Conservation (phyloP, 306 rosid genomes). For the Prunus mongolica region DNA sequence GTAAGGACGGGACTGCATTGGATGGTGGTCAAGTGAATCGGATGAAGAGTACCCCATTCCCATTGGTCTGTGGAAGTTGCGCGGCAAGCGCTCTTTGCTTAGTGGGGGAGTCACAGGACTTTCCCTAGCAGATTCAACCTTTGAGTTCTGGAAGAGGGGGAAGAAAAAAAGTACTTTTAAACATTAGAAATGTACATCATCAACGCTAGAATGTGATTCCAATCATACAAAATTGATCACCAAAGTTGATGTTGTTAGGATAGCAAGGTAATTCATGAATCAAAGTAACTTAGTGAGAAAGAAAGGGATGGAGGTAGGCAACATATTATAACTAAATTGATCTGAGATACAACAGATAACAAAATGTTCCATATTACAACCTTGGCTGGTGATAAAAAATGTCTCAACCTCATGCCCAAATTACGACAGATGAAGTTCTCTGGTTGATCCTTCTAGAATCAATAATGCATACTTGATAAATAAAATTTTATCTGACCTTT, state of each 20-base stretch:
- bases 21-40: conserved; percentile 70
- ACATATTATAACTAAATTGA: background rate
- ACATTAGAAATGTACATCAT: conserved; percentile 1
- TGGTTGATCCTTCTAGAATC: background rate
- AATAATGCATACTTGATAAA: conserved; percentile 1
- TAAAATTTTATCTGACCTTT: conserved; percentile 1
- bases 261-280: background rate
- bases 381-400: background rate
- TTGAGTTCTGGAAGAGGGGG: conserved; percentile 57
- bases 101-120: conserved; percentile 89
- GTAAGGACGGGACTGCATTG: conserved; percentile 47
- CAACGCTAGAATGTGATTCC: conserved; percentile 6
- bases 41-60: conserved; percentile 86
- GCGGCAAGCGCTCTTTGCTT: conserved; percentile 58
- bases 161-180: background rate
- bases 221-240: background rate
- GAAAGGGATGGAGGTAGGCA: background rate
- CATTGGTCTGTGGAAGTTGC: conserved; percentile 44
- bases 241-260: background rate
- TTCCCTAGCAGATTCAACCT: conserved; percentile 73
- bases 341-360: background rate
- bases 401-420: background rate
- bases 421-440: background rate
- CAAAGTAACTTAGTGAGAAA: background rate
- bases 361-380: background rate